Evolutionary conservation across 1,284 basidiomycete genomes (phyloP), one percentile per base, ranked within the genome.

Genomic region (Apiotrichum mycotoxinovorans): DNA sequence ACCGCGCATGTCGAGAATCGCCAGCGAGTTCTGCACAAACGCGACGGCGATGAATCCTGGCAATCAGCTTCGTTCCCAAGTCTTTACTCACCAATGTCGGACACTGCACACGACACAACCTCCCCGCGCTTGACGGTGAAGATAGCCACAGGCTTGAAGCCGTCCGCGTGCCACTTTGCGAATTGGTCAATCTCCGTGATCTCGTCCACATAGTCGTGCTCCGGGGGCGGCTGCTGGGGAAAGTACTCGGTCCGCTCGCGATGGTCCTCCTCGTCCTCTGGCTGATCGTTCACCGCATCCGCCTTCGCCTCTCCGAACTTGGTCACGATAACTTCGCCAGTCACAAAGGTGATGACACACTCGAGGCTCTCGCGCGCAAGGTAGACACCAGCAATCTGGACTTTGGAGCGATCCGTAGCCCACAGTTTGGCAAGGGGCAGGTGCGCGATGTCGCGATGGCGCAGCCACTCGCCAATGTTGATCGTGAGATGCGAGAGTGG

Each of bases 1-100:
- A 1, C 83, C 85, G 25, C 87, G 81, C 80, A 90, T 81, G 68
- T 91, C 87, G 20, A 90, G 70, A 33, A 91, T 75, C 25, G 83
- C 76, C 20, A 91, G 59, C 2, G 82, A 79, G 3, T 84, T 85
- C 52, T 82, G 81, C 7, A 74, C 70, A 68, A 87, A 89, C 1
- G 85, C 83, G 2, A 85, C 80, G 0, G 88, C 87, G 38, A 89
- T 75, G 70, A 92, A 89, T 3, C 89, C 89, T 88, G 64, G 7
- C 26, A 43, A 33, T 41, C 9, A 56, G 22, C n/a, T 49, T 9
- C 4, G 51, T 2, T 18, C 22, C 30, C 17, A 17, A 26, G n/a
- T 15, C 27, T 33, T 11, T 2, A 67, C 82, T 66, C 65, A 87
- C 87, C 88, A 53, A 86, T 82, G 70, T 89, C 84, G 1, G 85